Evolutionary conservation across 228 moss, liverwort and hornwort genomes (phyloP).

Genomic region (Sphagnum magellanicum): DNA sequence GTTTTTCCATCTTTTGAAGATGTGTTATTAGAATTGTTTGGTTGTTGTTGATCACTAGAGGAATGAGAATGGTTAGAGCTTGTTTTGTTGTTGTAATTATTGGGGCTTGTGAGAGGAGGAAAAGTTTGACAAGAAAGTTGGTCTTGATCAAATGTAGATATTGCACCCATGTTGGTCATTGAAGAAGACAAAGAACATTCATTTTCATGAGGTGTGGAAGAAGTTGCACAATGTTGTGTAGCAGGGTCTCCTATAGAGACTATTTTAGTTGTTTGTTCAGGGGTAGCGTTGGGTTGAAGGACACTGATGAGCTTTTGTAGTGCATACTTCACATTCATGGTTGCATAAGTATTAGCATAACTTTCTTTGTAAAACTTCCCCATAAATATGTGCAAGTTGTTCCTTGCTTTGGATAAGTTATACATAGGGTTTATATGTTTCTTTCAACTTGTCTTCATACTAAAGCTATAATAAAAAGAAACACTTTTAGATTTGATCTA

Average conservation of each 20-base stretch:
- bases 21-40: no score
- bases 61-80: no score
- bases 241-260: background rate
- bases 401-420: no score
- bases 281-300: background rate
- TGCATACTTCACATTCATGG: constrained; percentile 2
- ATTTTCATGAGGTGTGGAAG: no score
- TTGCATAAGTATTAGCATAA: constrained; percentile 1
- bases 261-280: background rate
- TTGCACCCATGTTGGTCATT: background rate
- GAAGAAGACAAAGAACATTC: background rate
- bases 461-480: no score
- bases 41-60: no score
- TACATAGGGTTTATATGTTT: no score
- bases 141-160: background rate
- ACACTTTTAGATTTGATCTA: no score
- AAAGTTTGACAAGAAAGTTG: background rate
- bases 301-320: constrained; percentile 1
- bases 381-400: background rate
- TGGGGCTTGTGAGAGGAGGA: background rate
- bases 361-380: constrained; percentile 4
- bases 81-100: no score
- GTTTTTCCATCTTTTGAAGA: no score
- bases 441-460: no score
- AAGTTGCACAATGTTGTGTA: background rate